Percentiles rank a stretch among this genome's conserved stretches.
Conservation (phyloP, 495 filamentous ascomycete genomes). For the Penicillium angulare region DNA sequence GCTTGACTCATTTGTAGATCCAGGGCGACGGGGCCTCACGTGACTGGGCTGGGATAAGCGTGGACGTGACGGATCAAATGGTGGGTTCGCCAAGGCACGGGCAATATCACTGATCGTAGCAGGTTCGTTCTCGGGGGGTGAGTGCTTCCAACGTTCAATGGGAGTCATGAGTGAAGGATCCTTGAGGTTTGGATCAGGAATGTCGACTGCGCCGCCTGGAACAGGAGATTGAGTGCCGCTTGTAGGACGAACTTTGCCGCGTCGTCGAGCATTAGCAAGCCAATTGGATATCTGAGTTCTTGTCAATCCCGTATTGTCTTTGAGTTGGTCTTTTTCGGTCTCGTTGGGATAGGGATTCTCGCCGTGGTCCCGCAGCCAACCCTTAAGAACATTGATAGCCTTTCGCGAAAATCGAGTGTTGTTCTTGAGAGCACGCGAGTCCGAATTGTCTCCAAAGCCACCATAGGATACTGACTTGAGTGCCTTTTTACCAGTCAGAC, state of each 20-base stretch:
- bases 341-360: conserved; percentile 81
- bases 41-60: conserved; percentile 35
- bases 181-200: conserved; percentile 49
- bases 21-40: conserved; percentile 48
- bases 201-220: conserved; percentile 60
- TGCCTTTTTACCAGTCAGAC: conserved; percentile 38
- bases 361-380: conserved; percentile 72
- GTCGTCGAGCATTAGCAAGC: conserved; percentile 80
- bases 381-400: conserved; percentile 70
- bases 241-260: conserved; percentile 65
- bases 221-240: conserved; percentile 58
- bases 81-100: conserved; percentile 64
- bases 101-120: conserved; percentile 77
- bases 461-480: conserved; percentile 42
- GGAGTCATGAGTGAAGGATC: conserved; percentile 70
- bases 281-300: conserved; percentile 79
- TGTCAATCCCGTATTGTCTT: conserved; percentile 68
- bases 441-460: conserved; percentile 34
- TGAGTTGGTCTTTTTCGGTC: conserved; percentile 72
- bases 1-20: conserved; percentile 61
- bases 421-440: conserved; percentile 43
- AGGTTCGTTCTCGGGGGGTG: conserved; percentile 84
- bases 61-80: conserved; percentile 53
- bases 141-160: conserved; percentile 81
- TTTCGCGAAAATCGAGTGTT: conserved; percentile 68